phyloP scores from a whole-genome alignment of 1,284 basidiomycete genomes.

The Boletus semigastroideus region DNA sequence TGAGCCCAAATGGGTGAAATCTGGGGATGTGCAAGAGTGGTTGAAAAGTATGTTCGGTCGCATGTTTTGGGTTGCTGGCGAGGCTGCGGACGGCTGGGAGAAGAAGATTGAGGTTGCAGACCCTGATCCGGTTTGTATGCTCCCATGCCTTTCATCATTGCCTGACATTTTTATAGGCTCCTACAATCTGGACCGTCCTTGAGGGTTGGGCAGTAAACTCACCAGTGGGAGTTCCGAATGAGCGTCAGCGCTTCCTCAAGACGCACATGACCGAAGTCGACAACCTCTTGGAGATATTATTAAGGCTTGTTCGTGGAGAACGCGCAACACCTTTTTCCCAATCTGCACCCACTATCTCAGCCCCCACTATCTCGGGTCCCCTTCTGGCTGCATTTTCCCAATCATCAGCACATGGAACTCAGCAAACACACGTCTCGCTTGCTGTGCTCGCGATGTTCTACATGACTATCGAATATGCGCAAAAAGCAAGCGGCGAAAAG shows the following conservation, averaged over 20 bases:
- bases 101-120: conserved; percentile 90
- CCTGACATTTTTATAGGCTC: conserved; percentile 55
- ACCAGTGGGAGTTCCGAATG: conserved; percentile 67
- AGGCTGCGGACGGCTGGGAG: conserved; percentile 82
- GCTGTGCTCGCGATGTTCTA: conserved; percentile 90
- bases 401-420: conserved; percentile 75
- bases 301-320: conserved; percentile 87
- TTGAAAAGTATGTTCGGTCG: conserved; percentile 83
- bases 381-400: conserved; percentile 67
- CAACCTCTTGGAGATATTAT: conserved; percentile 86
- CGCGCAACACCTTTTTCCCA: conserved; percentile 72
- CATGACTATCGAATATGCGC: conserved; percentile 78
- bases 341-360: conserved; percentile 55
- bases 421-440: conserved; percentile 91
- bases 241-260: conserved; percentile 84
- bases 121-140: conserved; percentile 83
- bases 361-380: conserved; percentile 60
- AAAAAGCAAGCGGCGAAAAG: conserved; percentile 64
- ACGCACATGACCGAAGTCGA: conserved; percentile 84
- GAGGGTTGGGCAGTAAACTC: conserved; percentile 87
- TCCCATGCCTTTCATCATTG: conserved; percentile 12
- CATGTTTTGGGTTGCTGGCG: conserved; percentile 75
- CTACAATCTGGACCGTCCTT: conserved; percentile 86
- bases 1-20: conserved; percentile 95
- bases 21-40: conserved; percentile 92